Percentiles rank a stretch among this genome's conserved stretches.
These are phyloP conservation scores for Orbilia quercus DNA, from an alignment of 2,329 filamentous ascomycete genomes.

Conservation along the genomic window DNA sequence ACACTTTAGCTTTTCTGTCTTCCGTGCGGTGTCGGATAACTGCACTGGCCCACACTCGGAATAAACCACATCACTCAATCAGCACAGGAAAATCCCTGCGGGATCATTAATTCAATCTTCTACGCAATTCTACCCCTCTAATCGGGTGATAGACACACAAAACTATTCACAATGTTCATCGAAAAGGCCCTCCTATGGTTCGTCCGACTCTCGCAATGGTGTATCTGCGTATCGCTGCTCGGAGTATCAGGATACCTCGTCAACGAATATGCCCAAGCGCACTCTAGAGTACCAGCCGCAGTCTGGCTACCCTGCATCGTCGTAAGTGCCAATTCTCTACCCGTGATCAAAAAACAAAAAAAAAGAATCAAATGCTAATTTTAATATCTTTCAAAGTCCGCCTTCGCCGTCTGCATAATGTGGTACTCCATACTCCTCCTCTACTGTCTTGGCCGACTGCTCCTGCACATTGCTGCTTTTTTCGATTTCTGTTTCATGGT, in stretches of 20 bases:
- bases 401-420: conserved; percentile 50
- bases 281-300: conserved; percentile 39
- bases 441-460: conserved; percentile 54
- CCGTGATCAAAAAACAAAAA: background rate
- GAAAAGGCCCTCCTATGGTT: conserved; percentile 52
- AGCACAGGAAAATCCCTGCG: conserved; percentile 1
- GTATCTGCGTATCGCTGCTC: conserved; percentile 38
- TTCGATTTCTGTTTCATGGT: conserved; percentile 57
- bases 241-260: conserved; percentile 51
- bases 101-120: conserved; percentile 6
- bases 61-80: background rate
- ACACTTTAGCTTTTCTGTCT: background rate
- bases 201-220: conserved; percentile 46
- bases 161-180: conserved; percentile 38
- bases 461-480: conserved; percentile 55
- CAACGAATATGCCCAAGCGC: conserved; percentile 46
- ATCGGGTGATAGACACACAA: conserved; percentile 1
- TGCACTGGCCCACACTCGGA: conserved; percentile 5
- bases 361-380: too few relatives aligned
- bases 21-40: conserved; percentile 12
- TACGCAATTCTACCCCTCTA: background rate
- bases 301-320: conserved; percentile 51
- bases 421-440: conserved; percentile 49
- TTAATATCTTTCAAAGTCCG: too few relatives aligned
- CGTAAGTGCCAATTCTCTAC: conserved; percentile 29